Conservation (phyloP, 1,284 basidiomycete species). For the Malassezia cuniculi region DNA sequence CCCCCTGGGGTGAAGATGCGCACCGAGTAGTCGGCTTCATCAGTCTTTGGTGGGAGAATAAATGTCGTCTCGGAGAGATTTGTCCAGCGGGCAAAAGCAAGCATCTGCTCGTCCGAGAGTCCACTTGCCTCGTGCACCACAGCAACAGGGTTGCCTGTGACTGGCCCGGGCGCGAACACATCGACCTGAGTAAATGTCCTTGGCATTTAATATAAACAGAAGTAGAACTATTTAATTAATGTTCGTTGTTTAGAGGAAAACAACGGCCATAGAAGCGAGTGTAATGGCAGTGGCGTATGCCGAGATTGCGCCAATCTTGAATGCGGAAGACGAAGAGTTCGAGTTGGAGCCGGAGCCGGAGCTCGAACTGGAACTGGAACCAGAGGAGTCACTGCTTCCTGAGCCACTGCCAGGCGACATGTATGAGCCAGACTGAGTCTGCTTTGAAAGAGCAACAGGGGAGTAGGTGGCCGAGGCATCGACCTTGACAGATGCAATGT, state of each 20-base stretch:
- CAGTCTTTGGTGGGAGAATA: conserved; percentile 16
- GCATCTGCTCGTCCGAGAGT: conserved; percentile 19
- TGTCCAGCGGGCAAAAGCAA: conserved; percentile 29
- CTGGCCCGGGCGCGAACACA: conserved; percentile 22
- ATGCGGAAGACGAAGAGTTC: not conserved
- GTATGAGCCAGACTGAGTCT: too few species aligned
- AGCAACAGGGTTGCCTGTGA: conserved; percentile 33
- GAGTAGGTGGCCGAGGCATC: not conserved
- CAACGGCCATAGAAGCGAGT: not conserved
- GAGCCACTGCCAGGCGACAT: too few species aligned
- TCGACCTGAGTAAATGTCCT: conserved; percentile 29
- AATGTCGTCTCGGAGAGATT: conserved; percentile 38
- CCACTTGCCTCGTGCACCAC: conserved; percentile 17
- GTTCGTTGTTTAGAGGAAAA: too few species aligned
- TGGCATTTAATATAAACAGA: conserved; percentile 9
- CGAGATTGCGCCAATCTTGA: not conserved
- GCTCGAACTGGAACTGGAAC: too few species aligned
- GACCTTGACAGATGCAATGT: conserved; percentile 16
- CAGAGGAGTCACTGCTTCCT: too few species aligned
- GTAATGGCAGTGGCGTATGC: not conserved
- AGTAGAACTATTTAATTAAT: too few species aligned
- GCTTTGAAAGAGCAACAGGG: not conserved
- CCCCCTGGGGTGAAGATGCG: conserved; percentile 28
- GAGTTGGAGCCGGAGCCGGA: too few species aligned
- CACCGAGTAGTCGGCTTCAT: conserved; percentile 23